Evolutionary conservation across 108 stramenopile species (phyloP).

Genomic region (Skeletonema tropicum): DNA sequence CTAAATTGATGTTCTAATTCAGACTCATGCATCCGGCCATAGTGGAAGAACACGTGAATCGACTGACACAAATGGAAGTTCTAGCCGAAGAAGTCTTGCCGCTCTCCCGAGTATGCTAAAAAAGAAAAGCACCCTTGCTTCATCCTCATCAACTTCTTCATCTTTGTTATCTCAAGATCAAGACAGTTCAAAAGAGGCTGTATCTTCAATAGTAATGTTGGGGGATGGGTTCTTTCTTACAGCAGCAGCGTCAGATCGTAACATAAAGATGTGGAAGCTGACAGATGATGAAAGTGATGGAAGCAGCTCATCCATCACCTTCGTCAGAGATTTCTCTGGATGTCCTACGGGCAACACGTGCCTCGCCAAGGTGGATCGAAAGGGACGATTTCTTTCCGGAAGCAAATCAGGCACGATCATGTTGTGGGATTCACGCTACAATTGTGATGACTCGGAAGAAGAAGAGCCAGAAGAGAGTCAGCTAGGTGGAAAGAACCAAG

Average conservation of each 20-base stretch:
- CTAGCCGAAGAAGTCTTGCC: neutral
- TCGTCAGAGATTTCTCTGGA: slow-evolving; percentile 34
- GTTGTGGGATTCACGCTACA: slow-evolving; percentile 45
- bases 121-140: neutral
- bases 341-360: slow-evolving; percentile 30
- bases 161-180: neutral
- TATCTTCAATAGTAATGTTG: slow-evolving; percentile 31
- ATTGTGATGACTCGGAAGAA: slow-evolving; percentile 29
- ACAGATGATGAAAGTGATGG: neutral
- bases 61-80: neutral
- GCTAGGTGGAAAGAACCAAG: neutral
- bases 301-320: slow-evolving; percentile 6
- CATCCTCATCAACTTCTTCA: neutral
- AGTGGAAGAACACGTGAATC: slow-evolving; percentile 9
- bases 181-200: slow-evolving; percentile 7
- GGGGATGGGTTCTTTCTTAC: slow-evolving; percentile 40
- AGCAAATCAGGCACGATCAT: slow-evolving; percentile 28
- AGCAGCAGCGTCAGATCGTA: slow-evolving; percentile 34
- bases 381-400: slow-evolving; percentile 45
- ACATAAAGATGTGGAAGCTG: slow-evolving; percentile 48
- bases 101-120: neutral
- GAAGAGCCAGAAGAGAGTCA: neutral
- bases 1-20: neutral
- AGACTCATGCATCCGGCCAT: slow-evolving; percentile 3
- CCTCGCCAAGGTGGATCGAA: slow-evolving; percentile 23